phyloP scores from a whole-genome alignment of 306 rosid genomes.

The Cyclanthera cordifolia region DNA sequence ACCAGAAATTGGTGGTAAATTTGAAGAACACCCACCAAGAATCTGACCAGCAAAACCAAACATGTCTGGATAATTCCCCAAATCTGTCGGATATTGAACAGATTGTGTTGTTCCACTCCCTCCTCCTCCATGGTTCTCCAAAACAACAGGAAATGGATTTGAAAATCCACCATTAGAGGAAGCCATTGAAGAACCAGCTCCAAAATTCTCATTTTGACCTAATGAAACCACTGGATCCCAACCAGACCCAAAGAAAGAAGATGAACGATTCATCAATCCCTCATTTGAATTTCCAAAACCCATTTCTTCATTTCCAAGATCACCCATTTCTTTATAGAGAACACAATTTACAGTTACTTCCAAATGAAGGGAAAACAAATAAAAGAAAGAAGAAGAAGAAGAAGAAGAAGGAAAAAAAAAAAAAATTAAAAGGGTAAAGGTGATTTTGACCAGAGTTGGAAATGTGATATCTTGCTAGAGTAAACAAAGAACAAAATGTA shows the following conservation, averaged over 20 bases:
- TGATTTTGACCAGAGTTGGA: slow-evolving; percentile 62
- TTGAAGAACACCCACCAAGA: slow-evolving; percentile 23
- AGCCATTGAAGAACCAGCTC: slow-evolving; percentile 2
- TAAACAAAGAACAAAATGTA: slow-evolving; percentile 72
- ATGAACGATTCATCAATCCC: slow-evolving; percentile 30
- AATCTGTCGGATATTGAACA: slow-evolving; percentile 54
- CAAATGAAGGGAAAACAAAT: slow-evolving; percentile 20
- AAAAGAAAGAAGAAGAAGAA: no score
- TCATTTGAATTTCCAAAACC: slow-evolving; percentile 58
- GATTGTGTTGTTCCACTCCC: background rate
- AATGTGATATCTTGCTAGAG: slow-evolving; percentile 67
- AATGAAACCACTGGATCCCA: slow-evolving; percentile 74
- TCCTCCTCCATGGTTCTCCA: slow-evolving; percentile 13
- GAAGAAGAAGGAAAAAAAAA: no score
- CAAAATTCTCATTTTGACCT: slow-evolving; percentile 8
- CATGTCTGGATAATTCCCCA: slow-evolving; percentile 60
- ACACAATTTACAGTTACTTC: slow-evolving; percentile 20
- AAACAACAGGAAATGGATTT: background rate
- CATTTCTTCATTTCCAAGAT: slow-evolving; percentile 49
- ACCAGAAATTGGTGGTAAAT: slow-evolving; percentile 24
- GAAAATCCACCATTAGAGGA: slow-evolving; percentile 15
- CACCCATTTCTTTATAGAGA: slow-evolving; percentile 22
- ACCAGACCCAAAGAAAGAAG: slow-evolving; percentile 50
- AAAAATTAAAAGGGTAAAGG: slow-evolving; percentile 41
- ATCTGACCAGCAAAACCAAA: slow-evolving; percentile 49